A percentile compares a stretch with the other conserved stretches of the same genome.
Evolutionary conservation across 1,284 basidiomycete genomes (phyloP).

Genomic region (Apiotrichum veenhuisii): DNA sequence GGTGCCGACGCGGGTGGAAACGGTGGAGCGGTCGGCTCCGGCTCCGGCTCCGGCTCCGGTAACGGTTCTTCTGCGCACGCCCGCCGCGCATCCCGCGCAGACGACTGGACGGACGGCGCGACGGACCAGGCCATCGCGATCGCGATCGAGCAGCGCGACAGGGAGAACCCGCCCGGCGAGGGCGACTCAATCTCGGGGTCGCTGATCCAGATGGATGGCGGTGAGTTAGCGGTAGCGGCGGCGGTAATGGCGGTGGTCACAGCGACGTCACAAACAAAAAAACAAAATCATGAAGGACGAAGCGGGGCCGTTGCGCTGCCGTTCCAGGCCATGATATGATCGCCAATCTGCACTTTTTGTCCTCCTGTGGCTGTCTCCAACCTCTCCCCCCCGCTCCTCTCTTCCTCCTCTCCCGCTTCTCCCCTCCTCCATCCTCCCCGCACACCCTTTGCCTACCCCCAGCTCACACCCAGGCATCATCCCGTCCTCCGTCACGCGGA

Average conservation of each 20-base stretch:
- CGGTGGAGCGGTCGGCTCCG: neutral
- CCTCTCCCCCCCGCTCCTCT: no score
- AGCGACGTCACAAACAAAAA: no score
- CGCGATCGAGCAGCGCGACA: conserved; percentile 21
- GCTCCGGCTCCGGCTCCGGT: neutral
- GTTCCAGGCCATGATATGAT: no score
- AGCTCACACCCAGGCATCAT: conserved; percentile 24
- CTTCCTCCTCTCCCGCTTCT: neutral
- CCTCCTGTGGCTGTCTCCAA: no score
- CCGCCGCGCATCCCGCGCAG: neutral
- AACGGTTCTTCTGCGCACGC: neutral
- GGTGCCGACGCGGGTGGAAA: neutral
- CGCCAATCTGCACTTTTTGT: no score
- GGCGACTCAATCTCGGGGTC: conserved; percentile 21
- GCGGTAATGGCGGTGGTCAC: no score
- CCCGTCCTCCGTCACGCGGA: conserved; percentile 40
- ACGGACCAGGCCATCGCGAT: conserved; percentile 23
- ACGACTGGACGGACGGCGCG: conserved; percentile 24
- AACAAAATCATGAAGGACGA: no score
- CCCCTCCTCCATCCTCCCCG: neutral
- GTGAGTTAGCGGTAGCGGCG: conserved; percentile 1
- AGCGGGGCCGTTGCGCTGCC: no score
- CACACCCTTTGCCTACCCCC: neutral
- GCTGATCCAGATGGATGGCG: conserved; percentile 19
- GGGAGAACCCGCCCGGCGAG: conserved; percentile 21